A percentile compares a stretch with the other conserved stretches of the same genome.
Evolutionary conservation across 352 stramenopile genomes (phyloP).

Genomic region (Saprolegnia diclina): DNA sequence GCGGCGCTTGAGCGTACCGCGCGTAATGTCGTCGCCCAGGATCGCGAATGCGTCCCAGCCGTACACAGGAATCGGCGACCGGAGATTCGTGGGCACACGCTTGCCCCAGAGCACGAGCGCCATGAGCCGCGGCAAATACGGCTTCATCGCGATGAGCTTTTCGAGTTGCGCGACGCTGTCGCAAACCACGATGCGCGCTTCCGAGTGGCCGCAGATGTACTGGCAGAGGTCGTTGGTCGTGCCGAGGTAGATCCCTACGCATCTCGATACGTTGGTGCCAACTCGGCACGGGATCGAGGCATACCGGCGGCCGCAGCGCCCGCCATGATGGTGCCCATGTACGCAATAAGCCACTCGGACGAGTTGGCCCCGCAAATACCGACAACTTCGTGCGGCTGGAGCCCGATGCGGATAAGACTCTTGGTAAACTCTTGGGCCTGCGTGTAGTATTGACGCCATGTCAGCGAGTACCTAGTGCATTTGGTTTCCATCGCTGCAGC

Average conservation of each 20-base stretch:
- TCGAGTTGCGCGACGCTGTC: constrained; percentile 89
- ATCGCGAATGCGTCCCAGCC: constrained; percentile 66
- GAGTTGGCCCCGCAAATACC: constrained; percentile 89
- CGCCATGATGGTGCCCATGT: constrained; percentile 90
- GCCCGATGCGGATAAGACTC: constrained; percentile 60
- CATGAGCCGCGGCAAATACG: constrained; percentile 88
- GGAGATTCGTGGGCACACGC: constrained; percentile 52
- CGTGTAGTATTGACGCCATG: constrained; percentile 79
- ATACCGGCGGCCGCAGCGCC: constrained; percentile 88
- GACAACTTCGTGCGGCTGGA: constrained; percentile 71
- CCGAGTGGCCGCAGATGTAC: constrained; percentile 92
- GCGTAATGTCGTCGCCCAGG: constrained; percentile 55
- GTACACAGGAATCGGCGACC: constrained; percentile 71
- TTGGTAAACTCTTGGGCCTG: constrained; percentile 74
- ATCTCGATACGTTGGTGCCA: neutral
- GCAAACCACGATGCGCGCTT: constrained; percentile 89
- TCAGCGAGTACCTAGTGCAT: constrained; percentile 44
- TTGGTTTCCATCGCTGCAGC: neutral
- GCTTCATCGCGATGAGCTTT: constrained; percentile 88
- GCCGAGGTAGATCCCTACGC: constrained; percentile 86
- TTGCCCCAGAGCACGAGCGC: constrained; percentile 92
- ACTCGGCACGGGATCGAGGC: constrained; percentile 1
- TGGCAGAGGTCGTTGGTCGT: constrained; percentile 90
- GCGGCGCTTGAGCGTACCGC: constrained; percentile 59
- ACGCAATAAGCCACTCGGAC: constrained; percentile 90